Evolutionary conservation across 495 filamentous ascomycete species (phyloP), one percentile per base, ranked within the genome.

Genomic region (Oleoguttula mirabilis): DNA sequence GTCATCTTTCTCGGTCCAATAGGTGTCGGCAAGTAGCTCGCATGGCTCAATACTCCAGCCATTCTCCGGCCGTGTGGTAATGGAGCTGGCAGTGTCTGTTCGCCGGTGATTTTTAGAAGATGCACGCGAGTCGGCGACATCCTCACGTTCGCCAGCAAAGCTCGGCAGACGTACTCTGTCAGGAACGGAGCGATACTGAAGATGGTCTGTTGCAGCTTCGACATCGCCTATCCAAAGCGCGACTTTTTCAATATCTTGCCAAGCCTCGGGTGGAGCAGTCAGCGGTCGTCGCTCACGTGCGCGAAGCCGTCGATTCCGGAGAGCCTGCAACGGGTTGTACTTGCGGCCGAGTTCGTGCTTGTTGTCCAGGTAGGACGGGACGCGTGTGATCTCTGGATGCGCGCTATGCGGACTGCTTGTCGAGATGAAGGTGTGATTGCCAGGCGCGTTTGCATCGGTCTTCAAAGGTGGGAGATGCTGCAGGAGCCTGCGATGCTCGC

Each of bases 241-340:
- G 2, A 92, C 81, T 35, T 59, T 72, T 2, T 69, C 63, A 4
- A 80, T 58, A 58, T 93, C 80, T 39, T 72, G 68, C 72, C 87
- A 95, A 1, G 81, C 81, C 37, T 81, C 73, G n/a, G 69, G 66
- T 32, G 81, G 75, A 12, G 77, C 69, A 52, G 88, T 75, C 25
- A 92, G 76, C 0, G 69, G 58, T 43, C 73, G 75, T 22, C 80
- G 68, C 57, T 86, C 81, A 20, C 84, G 69, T 39, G 79, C 76
- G 37, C 88, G 71, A 3, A 88, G 69, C 48, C 84, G 81, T 17
- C 87, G 71, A 52, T 95, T 93, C 15, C 88, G 76, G 36, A 94
- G 79, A 51, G 77, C 79, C 54, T 95, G 88, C 17, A 95, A 66
- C 4, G 86, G 88, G 56, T 95, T 88, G 52, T 94, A 94, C 1